Percentiles rank a stretch among this genome's conserved stretches.
Conservation (phyloP, 768 basidiomycete species). For the Pholiota molesta region DNA sequence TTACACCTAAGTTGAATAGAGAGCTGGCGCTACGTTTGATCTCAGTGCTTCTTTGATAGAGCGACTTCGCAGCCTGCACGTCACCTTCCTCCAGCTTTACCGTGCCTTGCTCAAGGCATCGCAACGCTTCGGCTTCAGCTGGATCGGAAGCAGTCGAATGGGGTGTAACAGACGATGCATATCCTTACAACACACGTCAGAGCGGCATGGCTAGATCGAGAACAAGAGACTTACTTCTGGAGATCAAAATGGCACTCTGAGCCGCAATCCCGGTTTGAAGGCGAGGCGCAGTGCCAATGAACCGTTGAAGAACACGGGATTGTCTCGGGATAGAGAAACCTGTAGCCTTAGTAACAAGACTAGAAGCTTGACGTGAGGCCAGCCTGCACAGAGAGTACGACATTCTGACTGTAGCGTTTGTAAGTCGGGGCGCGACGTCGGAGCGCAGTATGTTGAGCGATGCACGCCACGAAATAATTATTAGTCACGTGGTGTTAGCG, state of each 20-base stretch:
- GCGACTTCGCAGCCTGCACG: slow-evolving; percentile 72
- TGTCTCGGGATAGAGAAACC: background rate
- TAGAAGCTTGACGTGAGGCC: background rate
- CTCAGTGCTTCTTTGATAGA: slow-evolving; percentile 79
- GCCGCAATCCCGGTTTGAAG: slow-evolving; percentile 13
- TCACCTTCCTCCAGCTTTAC: slow-evolving; percentile 87
- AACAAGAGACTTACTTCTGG: slow-evolving; percentile 6
- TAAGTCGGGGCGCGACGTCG: background rate
- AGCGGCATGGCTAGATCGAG: slow-evolving; percentile 6
- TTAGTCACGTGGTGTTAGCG: slow-evolving; percentile 27
- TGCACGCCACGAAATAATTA: background rate
- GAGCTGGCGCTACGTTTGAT: slow-evolving; percentile 81
- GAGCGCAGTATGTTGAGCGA: background rate
- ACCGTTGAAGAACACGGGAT: background rate
- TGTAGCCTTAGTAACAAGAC: background rate
- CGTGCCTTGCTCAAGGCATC: slow-evolving; percentile 82
- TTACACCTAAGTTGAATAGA: slow-evolving; percentile 87
- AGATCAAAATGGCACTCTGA: background rate
- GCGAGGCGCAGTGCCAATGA: slow-evolving; percentile 2
- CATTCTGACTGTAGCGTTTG: background rate
- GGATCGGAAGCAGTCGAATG: slow-evolving; percentile 86
- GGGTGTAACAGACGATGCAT: slow-evolving; percentile 78
- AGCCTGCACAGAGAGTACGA: background rate
- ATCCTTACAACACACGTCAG: slow-evolving; percentile 47
- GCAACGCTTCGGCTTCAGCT: slow-evolving; percentile 77